A percentile compares a stretch with the other conserved stretches of the same genome.
phyloP scores from a whole-genome alignment of 2,329 filamentous ascomycete genomes.

The Stromatinia cepivora region DNA sequence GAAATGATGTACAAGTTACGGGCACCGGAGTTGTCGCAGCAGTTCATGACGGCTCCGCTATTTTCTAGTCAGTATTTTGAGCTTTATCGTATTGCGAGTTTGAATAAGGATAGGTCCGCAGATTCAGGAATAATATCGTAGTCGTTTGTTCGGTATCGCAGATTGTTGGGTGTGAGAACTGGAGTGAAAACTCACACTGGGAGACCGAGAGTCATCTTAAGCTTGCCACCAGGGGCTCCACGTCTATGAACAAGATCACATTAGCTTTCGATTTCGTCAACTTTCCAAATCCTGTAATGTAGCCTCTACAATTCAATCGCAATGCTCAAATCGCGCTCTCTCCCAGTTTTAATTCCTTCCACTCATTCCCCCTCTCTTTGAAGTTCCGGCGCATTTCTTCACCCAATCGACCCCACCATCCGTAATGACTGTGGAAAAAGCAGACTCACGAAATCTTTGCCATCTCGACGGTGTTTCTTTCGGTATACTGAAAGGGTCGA shows the following conservation, averaged over 20 bases:
- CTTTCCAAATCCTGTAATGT: neutral
- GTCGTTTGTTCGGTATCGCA: slow-evolving; percentile 39
- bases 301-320: neutral
- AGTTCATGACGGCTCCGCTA: slow-evolving; percentile 99
- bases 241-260: slow-evolving; percentile 50
- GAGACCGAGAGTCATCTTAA: slow-evolving; percentile 99
- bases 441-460: slow-evolving; percentile 62
- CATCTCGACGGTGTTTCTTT: slow-evolving; percentile 54
- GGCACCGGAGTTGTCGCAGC: slow-evolving; percentile 98
- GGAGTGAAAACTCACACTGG: slow-evolving; percentile 77
- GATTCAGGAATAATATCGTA: neutral
- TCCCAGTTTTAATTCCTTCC: neutral
- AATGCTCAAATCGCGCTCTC: neutral
- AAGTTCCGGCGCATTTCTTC: slow-evolving; percentile 10
- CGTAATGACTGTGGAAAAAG: slow-evolving; percentile 26
- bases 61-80: slow-evolving; percentile 26
- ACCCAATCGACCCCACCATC: slow-evolving; percentile 10
- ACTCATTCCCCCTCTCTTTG: neutral
- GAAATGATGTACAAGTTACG: slow-evolving; percentile 99
- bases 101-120: slow-evolving; percentile 4
- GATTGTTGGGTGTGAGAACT: slow-evolving; percentile 24
- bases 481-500: slow-evolving; percentile 37
- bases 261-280: slow-evolving; percentile 26
- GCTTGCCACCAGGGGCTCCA: slow-evolving; percentile 98
- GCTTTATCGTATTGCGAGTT: slow-evolving; percentile 11